Evolutionary conservation across 352 stramenopile species (phyloP).

Genomic region (Peronospora farinosa): DNA sequence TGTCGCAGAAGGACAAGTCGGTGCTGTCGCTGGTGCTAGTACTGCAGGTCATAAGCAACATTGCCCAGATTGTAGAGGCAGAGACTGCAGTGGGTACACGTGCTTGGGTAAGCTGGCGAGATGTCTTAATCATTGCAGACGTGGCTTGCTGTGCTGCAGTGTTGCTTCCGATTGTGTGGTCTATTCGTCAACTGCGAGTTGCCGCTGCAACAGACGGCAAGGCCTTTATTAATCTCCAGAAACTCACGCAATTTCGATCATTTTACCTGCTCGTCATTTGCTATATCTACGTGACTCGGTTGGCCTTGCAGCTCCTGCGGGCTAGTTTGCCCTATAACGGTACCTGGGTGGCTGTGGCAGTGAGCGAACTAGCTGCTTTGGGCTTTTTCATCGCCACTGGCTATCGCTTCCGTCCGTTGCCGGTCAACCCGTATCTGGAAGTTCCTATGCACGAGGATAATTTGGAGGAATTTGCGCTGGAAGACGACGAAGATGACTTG

Average conservation of each 20-base stretch:
- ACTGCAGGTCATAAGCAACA: constrained; percentile 92
- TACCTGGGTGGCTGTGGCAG: constrained; percentile 59
- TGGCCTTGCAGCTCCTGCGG: constrained; percentile 91
- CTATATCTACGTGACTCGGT: constrained; percentile 98
- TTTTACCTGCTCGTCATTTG: constrained; percentile 95
- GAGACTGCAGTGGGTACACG: constrained; percentile 75
- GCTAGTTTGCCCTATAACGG: constrained; percentile 89
- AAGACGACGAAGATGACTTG: constrained; percentile 44
- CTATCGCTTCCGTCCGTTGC: constrained; percentile 87
- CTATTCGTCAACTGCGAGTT: constrained; percentile 76
- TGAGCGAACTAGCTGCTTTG: constrained; percentile 76
- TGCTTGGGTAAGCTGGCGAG: constrained; percentile 65
- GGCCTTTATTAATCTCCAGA: constrained; percentile 80
- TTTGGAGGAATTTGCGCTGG: constrained; percentile 68
- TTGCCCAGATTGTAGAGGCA: constrained; percentile 86
- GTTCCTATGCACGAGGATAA: constrained; percentile 67
- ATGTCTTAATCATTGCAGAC: constrained; percentile 93
- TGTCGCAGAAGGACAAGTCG: constrained; percentile 90
- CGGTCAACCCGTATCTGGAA: constrained; percentile 90
- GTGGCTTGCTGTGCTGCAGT: constrained; percentile 95
- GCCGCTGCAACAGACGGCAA: constrained; percentile 87
- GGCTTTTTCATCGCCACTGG: constrained; percentile 91
- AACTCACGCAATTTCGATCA: constrained; percentile 93
- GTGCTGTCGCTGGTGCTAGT: constrained; percentile 91
- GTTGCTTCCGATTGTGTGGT: constrained; percentile 96